A percentile compares a stretch with the other conserved stretches of the same genome.
phyloP scores from a whole-genome alignment of 345 rosid species.

The Limnanthes douglasii region DNA sequence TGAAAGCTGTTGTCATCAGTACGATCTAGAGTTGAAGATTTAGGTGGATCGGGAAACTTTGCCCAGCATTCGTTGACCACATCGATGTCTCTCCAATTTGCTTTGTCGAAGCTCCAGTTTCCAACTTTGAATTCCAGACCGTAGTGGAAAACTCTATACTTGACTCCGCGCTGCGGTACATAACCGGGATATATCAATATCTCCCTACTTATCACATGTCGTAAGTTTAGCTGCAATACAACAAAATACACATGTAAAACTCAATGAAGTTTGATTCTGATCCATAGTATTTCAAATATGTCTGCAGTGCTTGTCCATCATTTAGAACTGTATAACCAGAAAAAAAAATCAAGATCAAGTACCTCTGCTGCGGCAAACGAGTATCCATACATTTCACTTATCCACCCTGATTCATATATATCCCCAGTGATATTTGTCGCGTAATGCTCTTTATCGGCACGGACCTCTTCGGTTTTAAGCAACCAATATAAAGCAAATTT shows the following conservation, averaged over 20 bases:
- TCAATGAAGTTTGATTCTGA: not conserved
- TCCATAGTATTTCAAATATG: no score
- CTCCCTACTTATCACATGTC: constrained; percentile 53
- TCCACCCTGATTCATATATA: constrained; percentile 87
- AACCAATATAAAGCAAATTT: constrained; percentile 84
- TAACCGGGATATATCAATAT: constrained; percentile 90
- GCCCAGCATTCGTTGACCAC: constrained; percentile 77
- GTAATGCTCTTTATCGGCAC: constrained; percentile 92
- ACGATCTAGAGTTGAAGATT: constrained; percentile 33
- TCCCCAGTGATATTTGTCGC: constrained; percentile 85
- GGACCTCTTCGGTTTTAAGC: constrained; percentile 94
- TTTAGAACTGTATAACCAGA: no score
- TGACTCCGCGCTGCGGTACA: constrained; percentile 60
- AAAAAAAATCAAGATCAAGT: no score
- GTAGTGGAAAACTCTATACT: constrained; percentile 84
- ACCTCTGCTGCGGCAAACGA: constrained; percentile 99
- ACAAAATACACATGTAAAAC: not conserved
- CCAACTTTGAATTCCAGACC: constrained; percentile 84
- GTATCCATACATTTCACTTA: constrained; percentile 98
- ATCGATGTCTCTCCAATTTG: constrained; percentile 74
- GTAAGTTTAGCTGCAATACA: constrained; percentile 57
- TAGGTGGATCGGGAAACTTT: constrained; percentile 85
- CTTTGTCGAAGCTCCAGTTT: constrained; percentile 96
- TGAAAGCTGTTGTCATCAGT: constrained; percentile 29
- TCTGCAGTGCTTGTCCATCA: no score